Evolutionary conservation across 768 basidiomycete species (phyloP).

Genomic region (Crepidotus variabilis): DNA sequence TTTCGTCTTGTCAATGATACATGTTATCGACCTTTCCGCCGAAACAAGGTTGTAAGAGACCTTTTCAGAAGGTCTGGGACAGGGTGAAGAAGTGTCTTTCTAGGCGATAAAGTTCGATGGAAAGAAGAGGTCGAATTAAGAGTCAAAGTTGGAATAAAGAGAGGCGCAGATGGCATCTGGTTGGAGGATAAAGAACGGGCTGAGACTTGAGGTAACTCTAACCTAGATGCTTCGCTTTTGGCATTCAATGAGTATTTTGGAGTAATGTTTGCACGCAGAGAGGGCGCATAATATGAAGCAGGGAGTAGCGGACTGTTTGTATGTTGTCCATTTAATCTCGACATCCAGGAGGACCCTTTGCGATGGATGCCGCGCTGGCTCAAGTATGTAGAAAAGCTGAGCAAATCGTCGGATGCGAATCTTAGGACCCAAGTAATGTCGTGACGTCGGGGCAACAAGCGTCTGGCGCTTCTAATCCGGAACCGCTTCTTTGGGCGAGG

Average conservation of each 20-base stretch:
- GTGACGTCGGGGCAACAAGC: neutral
- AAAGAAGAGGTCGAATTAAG: no score
- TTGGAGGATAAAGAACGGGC: no score
- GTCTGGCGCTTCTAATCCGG: neutral
- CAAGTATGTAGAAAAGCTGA: conserved; percentile 14
- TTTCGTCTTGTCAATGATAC: no score
- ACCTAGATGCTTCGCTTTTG: no score
- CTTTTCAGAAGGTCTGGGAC: no score
- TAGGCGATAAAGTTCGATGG: no score
- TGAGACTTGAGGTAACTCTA: no score
- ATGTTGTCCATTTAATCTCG: neutral
- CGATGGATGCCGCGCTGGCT: conserved; percentile 5
- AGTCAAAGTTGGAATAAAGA: no score
- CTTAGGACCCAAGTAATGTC: conserved; percentile 11
- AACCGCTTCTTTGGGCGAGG: neutral
- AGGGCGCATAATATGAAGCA: conserved; percentile 19
- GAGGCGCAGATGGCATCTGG: no score
- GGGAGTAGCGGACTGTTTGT: conserved; percentile 3
- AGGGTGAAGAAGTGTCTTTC: no score
- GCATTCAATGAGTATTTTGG: neutral
- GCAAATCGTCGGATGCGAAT: conserved; percentile 10
- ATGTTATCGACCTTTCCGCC: no score
- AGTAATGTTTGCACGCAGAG: conserved; percentile 15
- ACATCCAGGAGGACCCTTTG: neutral
- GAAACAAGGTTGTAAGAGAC: no score